These are phyloP conservation scores for Alternaria novae-zelandiae DNA, from an alignment of 2,329 filamentous ascomycete species.

Conservation along the genomic window DNA sequence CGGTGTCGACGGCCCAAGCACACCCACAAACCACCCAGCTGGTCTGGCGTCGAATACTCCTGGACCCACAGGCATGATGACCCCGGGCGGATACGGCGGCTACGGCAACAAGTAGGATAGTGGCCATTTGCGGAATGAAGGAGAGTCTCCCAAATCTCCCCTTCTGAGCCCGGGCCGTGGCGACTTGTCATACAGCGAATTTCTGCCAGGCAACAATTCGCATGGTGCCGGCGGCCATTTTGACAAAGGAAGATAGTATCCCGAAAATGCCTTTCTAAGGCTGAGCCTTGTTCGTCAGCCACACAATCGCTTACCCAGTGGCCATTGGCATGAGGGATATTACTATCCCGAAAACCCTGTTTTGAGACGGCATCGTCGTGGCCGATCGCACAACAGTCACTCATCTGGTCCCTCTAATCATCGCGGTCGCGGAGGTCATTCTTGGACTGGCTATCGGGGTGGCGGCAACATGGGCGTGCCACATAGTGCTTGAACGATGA, in stretches of 20 bases:
- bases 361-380: background rate
- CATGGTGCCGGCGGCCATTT: background rate
- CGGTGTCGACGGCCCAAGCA: conserved; percentile 66
- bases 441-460: background rate
- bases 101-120: conserved; percentile 43
- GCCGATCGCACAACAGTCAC: background rate
- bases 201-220: background rate
- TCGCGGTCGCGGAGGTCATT: background rate
- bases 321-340: background rate
- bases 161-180: background rate
- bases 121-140: background rate
- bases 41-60: conserved; percentile 57
- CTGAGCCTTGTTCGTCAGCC: background rate
- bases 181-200: background rate
- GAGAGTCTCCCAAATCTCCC: background rate
- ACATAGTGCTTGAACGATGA: background rate
- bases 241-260: background rate
- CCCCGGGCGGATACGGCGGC: conserved; percentile 59
- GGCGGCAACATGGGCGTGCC: background rate
- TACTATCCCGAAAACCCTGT: background rate
- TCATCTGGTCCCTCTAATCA: background rate
- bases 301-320: background rate
- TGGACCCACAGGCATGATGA: conserved; percentile 69
- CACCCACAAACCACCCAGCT: conserved; percentile 65
- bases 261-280: background rate